Conservation (phyloP, 768 basidiomycete genomes). For the Mycena galericulata region DNA sequence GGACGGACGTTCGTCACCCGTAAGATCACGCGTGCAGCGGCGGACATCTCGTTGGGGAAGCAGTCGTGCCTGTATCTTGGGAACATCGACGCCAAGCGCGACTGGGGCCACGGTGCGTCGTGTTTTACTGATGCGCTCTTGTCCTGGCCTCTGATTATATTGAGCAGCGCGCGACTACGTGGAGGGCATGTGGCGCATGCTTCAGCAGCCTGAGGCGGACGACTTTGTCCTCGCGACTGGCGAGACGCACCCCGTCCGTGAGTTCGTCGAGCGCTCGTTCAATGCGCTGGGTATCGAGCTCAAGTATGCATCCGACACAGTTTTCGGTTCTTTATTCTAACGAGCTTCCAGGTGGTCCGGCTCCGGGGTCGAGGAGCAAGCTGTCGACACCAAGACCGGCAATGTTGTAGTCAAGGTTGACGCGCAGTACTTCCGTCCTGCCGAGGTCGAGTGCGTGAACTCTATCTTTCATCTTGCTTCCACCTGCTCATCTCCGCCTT, state of each 20-base stretch:
- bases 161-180: slow-evolving; percentile 85
- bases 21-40: slow-evolving; percentile 93
- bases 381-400: slow-evolving; percentile 75
- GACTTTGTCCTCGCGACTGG: slow-evolving; percentile 97
- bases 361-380: slow-evolving; percentile 81
- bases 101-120: slow-evolving; percentile 93
- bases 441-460: slow-evolving; percentile 88
- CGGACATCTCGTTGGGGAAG: slow-evolving; percentile 92
- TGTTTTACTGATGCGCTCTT: slow-evolving; percentile 25
- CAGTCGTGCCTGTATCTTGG: slow-evolving; percentile 93
- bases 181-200: slow-evolving; percentile 98
- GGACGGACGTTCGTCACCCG: slow-evolving; percentile 96
- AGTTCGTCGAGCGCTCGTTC: slow-evolving; percentile 93
- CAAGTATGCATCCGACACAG: slow-evolving; percentile 55
- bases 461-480: slow-evolving; percentile 10
- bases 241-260: slow-evolving; percentile 94
- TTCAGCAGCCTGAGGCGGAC: slow-evolving; percentile 85
- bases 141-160: not conserved
- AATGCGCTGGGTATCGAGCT: slow-evolving; percentile 73
- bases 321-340: slow-evolving; percentile 6
- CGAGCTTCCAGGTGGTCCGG: slow-evolving; percentile 74
- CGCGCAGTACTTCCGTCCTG: slow-evolving; percentile 91
- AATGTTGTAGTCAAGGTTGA: slow-evolving; percentile 88
- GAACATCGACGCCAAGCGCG: slow-evolving; percentile 94
- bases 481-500: slow-evolving; percentile 11